A percentile compares a stretch with the other conserved stretches of the same genome.
phyloP scores from a whole-genome alignment of 441 rosid genomes.

The Croton setiger region DNA sequence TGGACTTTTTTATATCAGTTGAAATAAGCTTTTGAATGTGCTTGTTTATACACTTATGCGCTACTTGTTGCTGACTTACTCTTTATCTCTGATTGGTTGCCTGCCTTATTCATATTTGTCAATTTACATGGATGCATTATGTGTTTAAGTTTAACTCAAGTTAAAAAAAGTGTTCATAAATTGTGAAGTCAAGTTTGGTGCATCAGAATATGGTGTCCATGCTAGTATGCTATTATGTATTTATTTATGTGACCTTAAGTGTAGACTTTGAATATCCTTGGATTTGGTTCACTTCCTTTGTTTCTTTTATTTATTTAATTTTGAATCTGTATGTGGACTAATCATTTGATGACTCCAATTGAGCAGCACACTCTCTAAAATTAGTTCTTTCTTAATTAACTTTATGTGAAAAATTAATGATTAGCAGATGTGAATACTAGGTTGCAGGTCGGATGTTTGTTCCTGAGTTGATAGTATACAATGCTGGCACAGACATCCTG shows the following conservation, averaged over 20 bases:
- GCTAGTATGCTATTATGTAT: background rate
- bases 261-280: background rate
- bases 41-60: background rate
- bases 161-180: background rate
- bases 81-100: background rate
- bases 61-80: too few relatives aligned
- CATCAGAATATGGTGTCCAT: background rate
- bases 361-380: background rate
- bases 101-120: background rate
- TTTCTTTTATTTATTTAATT: slow-evolving; percentile 1
- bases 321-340: background rate
- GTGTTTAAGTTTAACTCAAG: background rate
- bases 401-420: slow-evolving; percentile 1
- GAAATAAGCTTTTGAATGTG: slow-evolving; percentile 5
- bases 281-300: background rate
- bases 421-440: slow-evolving; percentile 36
- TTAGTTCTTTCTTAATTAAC: background rate
- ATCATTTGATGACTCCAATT: background rate
- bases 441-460: slow-evolving; percentile 57
- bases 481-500: slow-evolving; percentile 96
- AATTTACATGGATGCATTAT: background rate
- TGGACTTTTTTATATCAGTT: background rate
- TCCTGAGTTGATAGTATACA: slow-evolving; percentile 79
- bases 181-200: background rate
- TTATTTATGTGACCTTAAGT: background rate